A percentile compares a stretch with the other conserved stretches of the same genome.
phyloP scores from a whole-genome alignment of 148 eudicot species.

The Rhododendron mucronatum region DNA sequence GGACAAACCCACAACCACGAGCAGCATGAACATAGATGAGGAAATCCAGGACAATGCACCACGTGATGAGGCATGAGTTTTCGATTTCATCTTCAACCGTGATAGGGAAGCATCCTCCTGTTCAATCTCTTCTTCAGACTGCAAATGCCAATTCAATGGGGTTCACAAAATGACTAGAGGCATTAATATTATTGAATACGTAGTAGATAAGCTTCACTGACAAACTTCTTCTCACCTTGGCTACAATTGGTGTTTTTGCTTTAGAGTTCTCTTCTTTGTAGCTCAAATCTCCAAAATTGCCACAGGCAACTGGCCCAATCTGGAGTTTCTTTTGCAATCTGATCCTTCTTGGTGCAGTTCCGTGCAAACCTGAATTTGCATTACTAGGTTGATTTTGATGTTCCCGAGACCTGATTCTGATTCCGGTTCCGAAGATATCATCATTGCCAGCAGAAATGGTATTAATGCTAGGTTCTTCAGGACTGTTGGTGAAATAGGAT shows the following conservation, averaged over 20 bases:
- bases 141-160: conserved; percentile 16
- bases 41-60: neutral
- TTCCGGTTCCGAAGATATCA: conserved; percentile 33
- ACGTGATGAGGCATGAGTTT: neutral
- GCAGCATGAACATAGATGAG: conserved; percentile 23
- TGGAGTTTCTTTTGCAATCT: conserved; percentile 38
- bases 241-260: neutral
- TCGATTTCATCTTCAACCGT: neutral
- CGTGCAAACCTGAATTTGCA: conserved; percentile 33
- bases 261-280: conserved; percentile 14
- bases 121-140: conserved; percentile 21
- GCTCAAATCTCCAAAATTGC: conserved; percentile 11
- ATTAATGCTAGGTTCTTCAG: conserved; percentile 9
- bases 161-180: neutral
- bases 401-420: conserved; percentile 40
- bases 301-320: conserved; percentile 14
- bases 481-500: conserved; percentile 17
- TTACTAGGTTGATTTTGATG: conserved; percentile 12
- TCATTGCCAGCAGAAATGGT: conserved; percentile 14
- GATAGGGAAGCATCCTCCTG: conserved; percentile 11
- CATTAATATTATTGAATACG: neutral
- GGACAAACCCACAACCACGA: conserved; percentile 38
- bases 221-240: conserved; percentile 27
- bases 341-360: conserved; percentile 75
- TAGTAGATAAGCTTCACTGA: neutral